Evolutionary conservation across 805 yeast species (phyloP).

Genomic region (Kodamaea restingae): DNA sequence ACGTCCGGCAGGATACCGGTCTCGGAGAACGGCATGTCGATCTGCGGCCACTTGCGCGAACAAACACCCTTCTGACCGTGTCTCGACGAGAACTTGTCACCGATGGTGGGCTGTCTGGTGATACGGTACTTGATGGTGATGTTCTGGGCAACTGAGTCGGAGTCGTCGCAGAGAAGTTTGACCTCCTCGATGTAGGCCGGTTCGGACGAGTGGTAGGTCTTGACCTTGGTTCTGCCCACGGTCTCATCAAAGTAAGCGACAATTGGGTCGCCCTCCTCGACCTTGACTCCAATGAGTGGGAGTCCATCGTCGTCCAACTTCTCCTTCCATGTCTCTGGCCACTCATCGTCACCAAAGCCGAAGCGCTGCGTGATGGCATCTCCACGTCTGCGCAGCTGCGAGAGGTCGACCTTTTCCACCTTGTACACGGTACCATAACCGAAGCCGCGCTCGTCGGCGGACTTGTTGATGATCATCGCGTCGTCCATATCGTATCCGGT

Average conservation of each 20-base stretch:
- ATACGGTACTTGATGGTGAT: constrained; percentile 86
- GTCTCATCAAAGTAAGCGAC: constrained; percentile 91
- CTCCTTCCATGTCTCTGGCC: constrained; percentile 89
- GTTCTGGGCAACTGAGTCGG: constrained; percentile 73
- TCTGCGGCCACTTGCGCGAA: constrained; percentile 95
- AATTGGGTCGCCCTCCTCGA: constrained; percentile 94
- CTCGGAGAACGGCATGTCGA: constrained; percentile 96
- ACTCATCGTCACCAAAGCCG: constrained; percentile 89
- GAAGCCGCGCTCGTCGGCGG: constrained; percentile 96
- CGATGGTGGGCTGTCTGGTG: constrained; percentile 89
- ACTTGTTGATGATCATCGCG: constrained; percentile 96
- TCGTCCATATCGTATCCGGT: constrained; percentile 99
- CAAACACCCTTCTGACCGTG: constrained; percentile 99
- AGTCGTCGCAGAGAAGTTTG: constrained; percentile 82
- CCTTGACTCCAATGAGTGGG: constrained; percentile 81
- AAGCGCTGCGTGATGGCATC: constrained; percentile 93
- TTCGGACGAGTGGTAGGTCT: constrained; percentile 90
- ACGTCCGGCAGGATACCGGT: constrained; percentile 96
- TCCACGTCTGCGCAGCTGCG: constrained; percentile 75
- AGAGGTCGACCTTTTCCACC: constrained; percentile 85
- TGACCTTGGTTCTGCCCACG: constrained; percentile 82
- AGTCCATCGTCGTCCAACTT: constrained; percentile 89
- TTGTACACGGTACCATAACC: constrained; percentile 97
- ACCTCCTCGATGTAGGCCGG: constrained; percentile 96
- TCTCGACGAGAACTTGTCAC: constrained; percentile 96